Base-by-base conservation (phyloP, 148 eudicot genomes). In the Nepenthes gracilis region DNA sequence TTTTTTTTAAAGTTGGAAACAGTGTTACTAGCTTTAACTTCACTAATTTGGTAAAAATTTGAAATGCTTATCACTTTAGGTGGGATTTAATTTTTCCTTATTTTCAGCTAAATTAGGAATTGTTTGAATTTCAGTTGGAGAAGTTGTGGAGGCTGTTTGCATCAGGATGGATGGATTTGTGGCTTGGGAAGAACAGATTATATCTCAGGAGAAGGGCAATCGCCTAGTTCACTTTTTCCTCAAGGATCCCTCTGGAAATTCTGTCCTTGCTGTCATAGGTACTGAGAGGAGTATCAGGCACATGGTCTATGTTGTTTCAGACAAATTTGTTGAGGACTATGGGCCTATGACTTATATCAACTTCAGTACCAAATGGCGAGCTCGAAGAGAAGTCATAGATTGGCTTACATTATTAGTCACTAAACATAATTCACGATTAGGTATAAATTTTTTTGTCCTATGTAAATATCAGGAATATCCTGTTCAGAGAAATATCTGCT, bases 241-340 rank as follows among this genome's bases (percentile, higher is more conserved):
- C 13, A 80, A 53, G 62, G 75, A 72, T 33, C 59, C 60, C 4
- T 37, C 55, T 2, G 78, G 74, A 33, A 9, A 72, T 58, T 60
- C 62, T n/a, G 58, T 80, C 37, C 78, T 80, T 43, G 76, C 78
- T 59, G 78, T 77, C 13, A 73, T 70, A 66, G 84, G 87, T 9
- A 80, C 67, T 13, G 82, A 83, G 64, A 77, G 76, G 54, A 77
- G 87, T 53, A 7, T 67, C 9, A 63, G 80, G 52, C 82, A 83
- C 67, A 77, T 83, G 76, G 37, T 68, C 1, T 83, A 80, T 73
- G 60, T 61, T 47, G 76, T 77, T 55, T 45, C 84, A 0, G 70
- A 79, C n/a, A 71, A 64, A n/a, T 80, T 63, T 52, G 43, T 77
- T 10, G 43, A 70, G 35, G 64, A 66, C 1, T 77, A 53, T 60